A percentile compares a stretch with the other conserved stretches of the same genome.
Conservation (phyloP, 805 yeast species). For the Candida adriatica region DNA sequence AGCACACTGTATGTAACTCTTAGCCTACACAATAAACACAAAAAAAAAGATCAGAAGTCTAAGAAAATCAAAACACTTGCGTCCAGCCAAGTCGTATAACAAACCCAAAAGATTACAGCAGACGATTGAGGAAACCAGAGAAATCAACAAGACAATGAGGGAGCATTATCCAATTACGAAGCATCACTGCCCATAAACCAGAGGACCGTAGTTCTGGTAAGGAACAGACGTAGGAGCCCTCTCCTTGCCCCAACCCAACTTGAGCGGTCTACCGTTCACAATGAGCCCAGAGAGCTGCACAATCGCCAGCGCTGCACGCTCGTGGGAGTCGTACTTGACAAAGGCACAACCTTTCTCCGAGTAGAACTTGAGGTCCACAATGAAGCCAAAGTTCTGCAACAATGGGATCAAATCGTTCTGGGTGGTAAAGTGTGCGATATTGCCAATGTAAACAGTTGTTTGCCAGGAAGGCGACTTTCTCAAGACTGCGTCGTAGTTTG, state of each 20-base stretch:
- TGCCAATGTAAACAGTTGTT: conserved; percentile 83
- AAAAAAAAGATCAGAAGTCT: conserved; percentile 2
- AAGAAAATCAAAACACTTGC: not conserved
- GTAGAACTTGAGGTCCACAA: conserved; percentile 72
- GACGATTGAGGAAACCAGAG: not conserved
- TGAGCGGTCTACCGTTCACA: conserved; percentile 70
- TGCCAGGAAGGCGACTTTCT: conserved; percentile 80
- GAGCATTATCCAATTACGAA: not conserved
- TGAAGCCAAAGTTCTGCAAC: conserved; percentile 73
- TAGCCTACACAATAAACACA: not conserved
- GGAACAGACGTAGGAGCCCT: conserved; percentile 27
- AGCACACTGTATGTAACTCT: not conserved
- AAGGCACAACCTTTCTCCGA: conserved; percentile 86
- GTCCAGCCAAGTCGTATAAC: not conserved
- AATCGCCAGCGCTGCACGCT: conserved; percentile 83
- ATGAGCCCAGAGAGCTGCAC: conserved; percentile 66
- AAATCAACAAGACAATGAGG: not conserved
- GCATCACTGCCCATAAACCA: conserved; percentile 9
- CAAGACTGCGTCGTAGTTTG: conserved; percentile 60
- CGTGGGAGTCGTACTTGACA: conserved; percentile 81
- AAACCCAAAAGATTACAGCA: not conserved
- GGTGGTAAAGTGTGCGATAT: conserved; percentile 69
- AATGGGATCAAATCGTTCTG: conserved; percentile 69
- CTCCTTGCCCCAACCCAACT: conserved; percentile 85
- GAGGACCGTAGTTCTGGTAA: conserved; percentile 14